These are phyloP conservation scores for Phaffia tasmanica DNA, from an alignment of 768 basidiomycete species.

Conservation along the genomic window DNA sequence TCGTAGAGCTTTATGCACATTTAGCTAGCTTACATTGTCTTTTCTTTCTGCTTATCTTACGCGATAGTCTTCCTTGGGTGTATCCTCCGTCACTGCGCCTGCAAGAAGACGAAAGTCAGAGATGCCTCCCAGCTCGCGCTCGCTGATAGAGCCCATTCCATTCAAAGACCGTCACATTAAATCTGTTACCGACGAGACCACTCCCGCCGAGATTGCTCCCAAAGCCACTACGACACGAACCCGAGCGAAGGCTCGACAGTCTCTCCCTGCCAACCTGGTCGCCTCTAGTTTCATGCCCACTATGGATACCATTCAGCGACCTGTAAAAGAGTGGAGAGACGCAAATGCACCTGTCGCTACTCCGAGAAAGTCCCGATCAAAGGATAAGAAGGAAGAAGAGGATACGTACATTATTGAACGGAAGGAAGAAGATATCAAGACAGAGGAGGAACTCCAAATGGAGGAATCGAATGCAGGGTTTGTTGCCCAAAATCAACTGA, in stretches of 20 bases:
- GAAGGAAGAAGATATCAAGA: background rate
- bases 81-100: background rate
- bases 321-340: slow-evolving; percentile 17
- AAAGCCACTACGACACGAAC: too few species aligned
- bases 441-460: background rate
- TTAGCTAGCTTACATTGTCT: background rate
- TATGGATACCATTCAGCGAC: slow-evolving; percentile 10
- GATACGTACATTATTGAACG: slow-evolving; percentile 13
- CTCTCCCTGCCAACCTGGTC: slow-evolving; percentile 17
- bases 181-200: background rate
- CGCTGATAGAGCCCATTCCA: slow-evolving; percentile 4
- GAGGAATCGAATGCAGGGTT: slow-evolving; percentile 10
- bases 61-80: slow-evolving; percentile 18
- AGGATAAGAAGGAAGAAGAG: slow-evolving; percentile 3
- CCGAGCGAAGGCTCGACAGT: slow-evolving; percentile 13
- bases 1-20: background rate
- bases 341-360: slow-evolving; percentile 1
- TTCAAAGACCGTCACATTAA: slow-evolving; percentile 7
- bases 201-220: slow-evolving; percentile 1
- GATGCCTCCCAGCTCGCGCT: slow-evolving; percentile 8
- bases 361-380: background rate
- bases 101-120: slow-evolving; percentile 22
- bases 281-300: slow-evolving; percentile 15
- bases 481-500: slow-evolving; percentile 14
- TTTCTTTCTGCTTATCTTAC: background rate